Base-by-base conservation (phyloP, 2,329 filamentous ascomycete genomes). In the Alternaria viburni region DNA sequence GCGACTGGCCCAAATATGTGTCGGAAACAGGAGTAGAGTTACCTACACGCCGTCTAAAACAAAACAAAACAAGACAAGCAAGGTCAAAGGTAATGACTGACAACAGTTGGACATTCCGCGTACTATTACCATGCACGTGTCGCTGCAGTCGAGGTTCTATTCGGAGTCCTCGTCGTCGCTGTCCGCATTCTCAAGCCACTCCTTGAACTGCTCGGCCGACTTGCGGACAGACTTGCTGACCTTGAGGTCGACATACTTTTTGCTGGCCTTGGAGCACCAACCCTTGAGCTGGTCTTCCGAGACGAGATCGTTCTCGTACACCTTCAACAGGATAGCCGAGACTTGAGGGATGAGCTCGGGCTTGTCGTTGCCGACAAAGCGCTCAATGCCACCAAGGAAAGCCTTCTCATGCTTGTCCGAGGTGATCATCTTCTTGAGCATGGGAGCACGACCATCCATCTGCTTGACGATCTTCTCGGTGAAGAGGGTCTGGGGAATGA, bases 361-460 rank as follows among this genome's bases (percentile, higher is more conserved):
- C 79, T 93, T 89, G 55, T 95, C 90, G 78, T 91, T 92, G 79
- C 90, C 90, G 66, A 98, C 87, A 73, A 98, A 93, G 71, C 95
- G 94, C 85, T 99, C 96, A 45, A 93, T 94, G 68, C 96, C 96
- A 73, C 96, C 96, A 8, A 99, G 88, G 79, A 99, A 90, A 52
- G 96, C 93, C 87, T 96, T 97, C 84, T 98, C 90, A 79, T 98
- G 95, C 74, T 92, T 92, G 75, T 99, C 96, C 47, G 93, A 96
- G 52, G 89, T 94, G 74, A 96, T 88, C 83, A 96, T 87, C 90
- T 95, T 93, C 87, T 97, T 96, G 70, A 99, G 88, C 88, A 99
- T 91, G 73, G 86, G 85, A 69, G 92, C 91, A 70, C 95, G 94
- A 82, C 88, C 89, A 67, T 91, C 88, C 67, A 99, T 94, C 84